Conservation (phyloP, 257 asterid species). For the Petunia axillaris region DNA sequence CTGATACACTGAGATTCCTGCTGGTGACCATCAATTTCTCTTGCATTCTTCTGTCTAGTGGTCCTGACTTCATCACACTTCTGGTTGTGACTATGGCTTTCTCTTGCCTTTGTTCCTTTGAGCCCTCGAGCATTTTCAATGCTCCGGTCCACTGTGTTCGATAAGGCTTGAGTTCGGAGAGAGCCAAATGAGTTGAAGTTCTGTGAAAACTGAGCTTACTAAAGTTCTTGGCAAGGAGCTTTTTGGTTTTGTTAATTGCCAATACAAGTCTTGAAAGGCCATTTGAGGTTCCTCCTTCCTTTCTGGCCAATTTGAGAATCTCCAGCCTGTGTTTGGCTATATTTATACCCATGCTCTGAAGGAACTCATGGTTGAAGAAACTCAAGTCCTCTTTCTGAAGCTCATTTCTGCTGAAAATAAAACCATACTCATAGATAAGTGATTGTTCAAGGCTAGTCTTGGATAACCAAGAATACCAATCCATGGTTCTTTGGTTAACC, state of each 20-base stretch:
- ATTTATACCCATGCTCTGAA: slow-evolving; percentile 67
- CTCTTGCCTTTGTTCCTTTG: slow-evolving; percentile 28
- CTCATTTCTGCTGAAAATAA: slow-evolving; percentile 56
- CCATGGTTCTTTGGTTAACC: slow-evolving; percentile 48
- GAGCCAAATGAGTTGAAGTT: slow-evolving; percentile 31
- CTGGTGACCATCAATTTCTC: slow-evolving; percentile 36
- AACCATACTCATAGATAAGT: slow-evolving; percentile 53
- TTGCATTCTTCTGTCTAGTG: slow-evolving; percentile 36
- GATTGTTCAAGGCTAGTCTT: slow-evolving; percentile 59
- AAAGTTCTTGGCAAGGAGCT: slow-evolving; percentile 53
- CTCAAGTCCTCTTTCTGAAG: slow-evolving; percentile 62
- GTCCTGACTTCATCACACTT: slow-evolving; percentile 61
- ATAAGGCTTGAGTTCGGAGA: slow-evolving; percentile 37
- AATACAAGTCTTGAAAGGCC: slow-evolving; percentile 59
- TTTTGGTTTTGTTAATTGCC: slow-evolving; percentile 61
- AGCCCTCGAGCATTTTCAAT: slow-evolving; percentile 36
- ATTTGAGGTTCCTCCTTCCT: slow-evolving; percentile 40
- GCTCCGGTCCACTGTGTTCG: slow-evolving; percentile 54
- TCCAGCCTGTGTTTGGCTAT: slow-evolving; percentile 73
- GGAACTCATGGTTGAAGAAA: slow-evolving; percentile 80
- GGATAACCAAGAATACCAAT: slow-evolving; percentile 82
- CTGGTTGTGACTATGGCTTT: slow-evolving; percentile 30
- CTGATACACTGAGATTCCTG: slow-evolving; percentile 40
- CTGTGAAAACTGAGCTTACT: slow-evolving; percentile 40
- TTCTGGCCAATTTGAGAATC: slow-evolving; percentile 66